Percentiles rank a stretch among this genome's conserved stretches.
Conservation (phyloP, 371 early-diverging fungal species). For the Apophysomyces elegans region DNA sequence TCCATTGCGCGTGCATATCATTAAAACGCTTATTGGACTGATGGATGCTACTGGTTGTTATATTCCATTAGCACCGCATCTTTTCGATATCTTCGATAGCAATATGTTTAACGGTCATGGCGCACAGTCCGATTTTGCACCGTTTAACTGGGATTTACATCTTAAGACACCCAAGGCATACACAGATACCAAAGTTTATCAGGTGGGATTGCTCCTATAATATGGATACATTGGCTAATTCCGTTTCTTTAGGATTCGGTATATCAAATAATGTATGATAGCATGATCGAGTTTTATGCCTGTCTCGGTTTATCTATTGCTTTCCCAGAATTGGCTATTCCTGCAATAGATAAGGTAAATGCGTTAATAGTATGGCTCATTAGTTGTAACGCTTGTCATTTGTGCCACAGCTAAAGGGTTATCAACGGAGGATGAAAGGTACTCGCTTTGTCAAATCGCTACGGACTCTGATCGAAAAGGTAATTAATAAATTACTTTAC, state of each 20-base stretch:
- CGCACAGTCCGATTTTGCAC: slow-evolving; percentile 48
- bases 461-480: slow-evolving; percentile 80
- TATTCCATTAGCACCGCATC: slow-evolving; percentile 45
- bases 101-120: slow-evolving; percentile 55
- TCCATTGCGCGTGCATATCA: slow-evolving; percentile 87
- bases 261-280: slow-evolving; percentile 70
- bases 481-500: slow-evolving; percentile 17
- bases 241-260: slow-evolving; percentile 59
- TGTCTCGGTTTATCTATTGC: slow-evolving; percentile 79
- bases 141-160: slow-evolving; percentile 73
- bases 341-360: slow-evolving; percentile 71
- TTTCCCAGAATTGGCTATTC: slow-evolving; percentile 91
- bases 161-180: slow-evolving; percentile 84
- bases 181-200: slow-evolving; percentile 79
- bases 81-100: slow-evolving; percentile 70
- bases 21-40: slow-evolving; percentile 73
- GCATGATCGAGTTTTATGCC: slow-evolving; percentile 81
- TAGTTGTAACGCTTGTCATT: slow-evolving; percentile 1
- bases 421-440: slow-evolving; percentile 56
- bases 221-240: neutral
- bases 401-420: slow-evolving; percentile 57
- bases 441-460: slow-evolving; percentile 75
- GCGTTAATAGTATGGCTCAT: neutral
- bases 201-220: slow-evolving; percentile 24
- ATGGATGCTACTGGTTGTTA: slow-evolving; percentile 54